These are phyloP conservation scores for Boletus speciosus DNA, from an alignment of 768 basidiomycete genomes.

Conservation along the genomic window DNA sequence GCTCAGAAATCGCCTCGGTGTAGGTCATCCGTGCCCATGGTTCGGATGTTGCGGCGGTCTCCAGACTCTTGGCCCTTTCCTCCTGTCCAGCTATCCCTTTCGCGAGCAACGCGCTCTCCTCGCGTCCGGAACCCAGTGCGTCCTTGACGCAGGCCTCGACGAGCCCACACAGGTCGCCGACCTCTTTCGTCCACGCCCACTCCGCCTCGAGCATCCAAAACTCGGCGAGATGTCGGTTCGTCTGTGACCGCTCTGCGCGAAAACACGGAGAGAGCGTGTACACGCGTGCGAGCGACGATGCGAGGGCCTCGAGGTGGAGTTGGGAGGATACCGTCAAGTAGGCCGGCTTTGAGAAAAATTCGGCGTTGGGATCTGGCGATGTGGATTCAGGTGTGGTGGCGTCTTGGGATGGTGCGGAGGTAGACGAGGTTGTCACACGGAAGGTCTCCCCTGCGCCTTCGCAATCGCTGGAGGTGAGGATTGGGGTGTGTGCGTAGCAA, in stretches of 20 bases:
- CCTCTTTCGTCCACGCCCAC: constrained; percentile 56
- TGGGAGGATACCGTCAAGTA: constrained; percentile 95
- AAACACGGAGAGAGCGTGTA: constrained; percentile 95
- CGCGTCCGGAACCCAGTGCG: constrained; percentile 32
- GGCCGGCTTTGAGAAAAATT: constrained; percentile 74
- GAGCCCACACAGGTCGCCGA: constrained; percentile 51
- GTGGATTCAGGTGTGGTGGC: not conserved
- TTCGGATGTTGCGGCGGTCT: constrained; percentile 33
- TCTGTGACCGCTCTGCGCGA: constrained; percentile 86
- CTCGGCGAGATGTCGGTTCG: constrained; percentile 89
- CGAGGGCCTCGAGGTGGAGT: constrained; percentile 88
- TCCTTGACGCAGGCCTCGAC: constrained; percentile 54
- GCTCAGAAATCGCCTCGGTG: constrained; percentile 62
- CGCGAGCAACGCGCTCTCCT: constrained; percentile 33
- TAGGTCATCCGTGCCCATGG: constrained; percentile 79
- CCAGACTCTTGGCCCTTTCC: constrained; percentile 33
- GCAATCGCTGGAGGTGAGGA: constrained; percentile 88
- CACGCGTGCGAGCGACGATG: constrained; percentile 72
- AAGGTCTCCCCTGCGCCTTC: constrained; percentile 97
- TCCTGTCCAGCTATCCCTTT: constrained; percentile 34
- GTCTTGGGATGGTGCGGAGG: constrained; percentile 9
- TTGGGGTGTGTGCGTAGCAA: constrained; percentile 74
- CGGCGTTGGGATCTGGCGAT: constrained; percentile 23
- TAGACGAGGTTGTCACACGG: constrained; percentile 46
- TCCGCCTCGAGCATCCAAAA: constrained; percentile 99